Conservation (phyloP, 345 rosid genomes). For the Brassica incana region DNA sequence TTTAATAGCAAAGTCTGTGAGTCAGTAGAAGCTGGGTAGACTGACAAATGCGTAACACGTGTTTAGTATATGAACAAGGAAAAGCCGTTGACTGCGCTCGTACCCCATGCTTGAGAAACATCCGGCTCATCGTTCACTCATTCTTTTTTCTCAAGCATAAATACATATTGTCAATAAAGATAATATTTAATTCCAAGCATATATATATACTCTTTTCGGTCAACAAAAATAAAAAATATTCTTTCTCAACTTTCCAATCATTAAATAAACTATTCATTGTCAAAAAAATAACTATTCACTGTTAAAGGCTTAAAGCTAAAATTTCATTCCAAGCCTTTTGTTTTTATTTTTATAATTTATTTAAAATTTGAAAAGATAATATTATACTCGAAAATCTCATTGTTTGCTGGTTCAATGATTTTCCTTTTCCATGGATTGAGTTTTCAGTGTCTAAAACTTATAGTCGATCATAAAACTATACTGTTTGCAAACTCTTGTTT, state of each 20-base stretch:
- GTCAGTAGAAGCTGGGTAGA: conserved; percentile 19
- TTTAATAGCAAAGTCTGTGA: conserved; percentile 23
- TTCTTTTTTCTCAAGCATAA: background rate
- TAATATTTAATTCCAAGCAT: background rate
- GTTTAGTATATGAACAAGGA: background rate
- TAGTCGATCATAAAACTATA: background rate
- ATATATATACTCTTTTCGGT: background rate
- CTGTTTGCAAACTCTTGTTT: background rate
- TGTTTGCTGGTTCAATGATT: background rate
- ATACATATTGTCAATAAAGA: background rate
- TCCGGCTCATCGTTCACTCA: conserved; percentile 33
- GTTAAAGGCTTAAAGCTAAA: background rate
- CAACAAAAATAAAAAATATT: background rate
- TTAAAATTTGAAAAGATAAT: background rate
- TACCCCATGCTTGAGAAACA: conserved; percentile 40
- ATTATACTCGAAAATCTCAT: background rate
- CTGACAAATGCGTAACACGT: conserved; percentile 29
- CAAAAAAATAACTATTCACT: too few species aligned
- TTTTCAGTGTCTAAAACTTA: background rate
- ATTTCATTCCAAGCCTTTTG: background rate
- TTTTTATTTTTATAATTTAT: background rate
- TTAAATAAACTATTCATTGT: background rate
- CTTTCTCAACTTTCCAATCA: background rate
- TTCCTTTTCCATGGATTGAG: background rate
- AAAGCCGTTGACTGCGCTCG: conserved; percentile 38